phyloP scores from a whole-genome alignment of 2,329 filamentous ascomycete species.

The Penicillium sp. region DNA sequence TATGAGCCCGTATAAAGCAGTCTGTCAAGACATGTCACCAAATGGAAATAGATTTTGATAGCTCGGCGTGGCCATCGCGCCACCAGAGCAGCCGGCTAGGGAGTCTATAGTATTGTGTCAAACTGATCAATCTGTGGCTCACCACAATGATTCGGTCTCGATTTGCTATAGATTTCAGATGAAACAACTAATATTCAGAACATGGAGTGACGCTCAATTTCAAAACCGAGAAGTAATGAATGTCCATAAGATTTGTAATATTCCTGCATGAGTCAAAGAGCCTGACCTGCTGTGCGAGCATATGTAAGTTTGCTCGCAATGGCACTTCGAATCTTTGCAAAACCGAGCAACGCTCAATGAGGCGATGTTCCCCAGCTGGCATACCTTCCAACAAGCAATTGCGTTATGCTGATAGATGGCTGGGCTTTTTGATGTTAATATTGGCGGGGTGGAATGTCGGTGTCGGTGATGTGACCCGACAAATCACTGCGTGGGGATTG shows the following conservation, averaged over 20 bases:
- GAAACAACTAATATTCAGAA: neutral
- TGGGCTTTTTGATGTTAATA: neutral
- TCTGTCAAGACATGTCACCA: too few species aligned
- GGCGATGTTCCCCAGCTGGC: neutral
- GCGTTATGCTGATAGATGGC: neutral
- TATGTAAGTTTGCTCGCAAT: neutral
- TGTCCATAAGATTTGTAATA: neutral
- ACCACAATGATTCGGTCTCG: too few species aligned
- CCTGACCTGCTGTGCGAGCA: neutral
- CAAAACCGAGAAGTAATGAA: neutral
- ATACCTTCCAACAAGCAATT: neutral
- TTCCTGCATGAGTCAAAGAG: constrained; percentile 1
- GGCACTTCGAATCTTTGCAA: neutral
- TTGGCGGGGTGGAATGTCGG: neutral
- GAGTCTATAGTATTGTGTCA: too few species aligned
- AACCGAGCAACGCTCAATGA: constrained; percentile 11
- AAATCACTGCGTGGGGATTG: too few species aligned
- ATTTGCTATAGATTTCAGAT: too few species aligned
- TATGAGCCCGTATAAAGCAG: too few species aligned
- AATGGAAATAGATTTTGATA: too few species aligned
- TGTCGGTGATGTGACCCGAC: neutral
- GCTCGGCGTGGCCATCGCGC: too few species aligned
- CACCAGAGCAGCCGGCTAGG: too few species aligned
- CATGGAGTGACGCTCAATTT: neutral
- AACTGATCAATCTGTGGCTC: too few species aligned